These are phyloP conservation scores for Thelonectria olida DNA, from an alignment of 2,329 filamentous ascomycete species.

Conservation along the genomic window DNA sequence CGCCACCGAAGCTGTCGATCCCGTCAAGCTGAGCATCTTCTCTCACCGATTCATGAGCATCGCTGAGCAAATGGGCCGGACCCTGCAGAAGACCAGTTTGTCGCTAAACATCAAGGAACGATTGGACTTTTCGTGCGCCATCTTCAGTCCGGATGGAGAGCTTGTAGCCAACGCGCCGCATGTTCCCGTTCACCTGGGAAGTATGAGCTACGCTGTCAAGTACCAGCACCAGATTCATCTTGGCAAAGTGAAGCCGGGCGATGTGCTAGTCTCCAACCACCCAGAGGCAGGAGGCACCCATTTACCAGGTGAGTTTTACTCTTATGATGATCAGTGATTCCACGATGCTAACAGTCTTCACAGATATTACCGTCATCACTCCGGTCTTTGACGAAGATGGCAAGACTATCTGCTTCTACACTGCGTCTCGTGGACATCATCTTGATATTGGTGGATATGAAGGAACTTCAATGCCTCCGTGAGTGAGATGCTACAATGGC, in stretches of 20 bases:
- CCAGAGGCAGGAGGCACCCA: constrained; percentile 41
- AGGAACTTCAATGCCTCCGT: constrained; percentile 47
- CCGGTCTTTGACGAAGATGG: constrained; percentile 26
- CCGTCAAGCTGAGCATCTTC: constrained; percentile 77
- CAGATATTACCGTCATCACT: constrained; percentile 27
- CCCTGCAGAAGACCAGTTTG: constrained; percentile 78
- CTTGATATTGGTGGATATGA: constrained; percentile 27
- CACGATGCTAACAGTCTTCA: constrained; percentile 16
- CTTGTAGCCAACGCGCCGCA: constrained; percentile 80
- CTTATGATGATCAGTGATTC: background rate
- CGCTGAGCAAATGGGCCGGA: constrained; percentile 81
- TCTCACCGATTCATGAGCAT: constrained; percentile 83
- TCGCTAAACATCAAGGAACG: constrained; percentile 81
- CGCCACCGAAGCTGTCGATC: constrained; percentile 60
- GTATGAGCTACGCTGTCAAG: constrained; percentile 79
- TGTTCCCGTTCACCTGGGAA: constrained; percentile 79
- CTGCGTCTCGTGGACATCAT: constrained; percentile 29
- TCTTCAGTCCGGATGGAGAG: constrained; percentile 77
- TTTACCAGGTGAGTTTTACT: constrained; percentile 7
- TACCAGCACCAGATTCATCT: constrained; percentile 75
- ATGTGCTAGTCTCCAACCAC: constrained; percentile 74
- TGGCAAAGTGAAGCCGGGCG: constrained; percentile 72
- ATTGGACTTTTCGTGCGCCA: constrained; percentile 80
- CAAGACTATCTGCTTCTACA: constrained; percentile 22
- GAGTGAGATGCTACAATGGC: background rate